phyloP scores from a whole-genome alignment of 805 yeast species.

The Peterozyma toletana region DNA sequence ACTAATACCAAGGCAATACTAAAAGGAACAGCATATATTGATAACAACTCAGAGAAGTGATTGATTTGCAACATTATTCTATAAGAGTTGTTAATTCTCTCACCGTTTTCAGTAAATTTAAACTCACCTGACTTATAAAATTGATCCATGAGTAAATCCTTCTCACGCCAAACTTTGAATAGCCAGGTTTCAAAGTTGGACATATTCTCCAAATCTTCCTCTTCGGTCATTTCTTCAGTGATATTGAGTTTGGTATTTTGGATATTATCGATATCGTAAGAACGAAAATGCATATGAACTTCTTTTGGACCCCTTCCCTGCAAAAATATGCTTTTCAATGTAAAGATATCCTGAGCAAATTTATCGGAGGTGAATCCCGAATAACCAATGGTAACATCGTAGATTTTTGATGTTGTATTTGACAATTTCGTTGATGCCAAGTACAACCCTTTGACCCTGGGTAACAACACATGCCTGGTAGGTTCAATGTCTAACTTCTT shows the following conservation, averaged over 20 bases:
- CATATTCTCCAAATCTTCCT: slow-evolving; percentile 30
- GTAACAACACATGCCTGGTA: slow-evolving; percentile 65
- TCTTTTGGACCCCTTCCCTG: slow-evolving; percentile 65
- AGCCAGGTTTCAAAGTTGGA: slow-evolving; percentile 70
- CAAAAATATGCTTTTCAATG: slow-evolving; percentile 56
- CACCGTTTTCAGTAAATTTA: slow-evolving; percentile 14
- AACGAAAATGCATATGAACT: slow-evolving; percentile 60
- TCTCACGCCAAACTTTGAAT: slow-evolving; percentile 62
- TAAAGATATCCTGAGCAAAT: slow-evolving; percentile 73
- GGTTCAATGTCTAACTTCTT: slow-evolving; percentile 38
- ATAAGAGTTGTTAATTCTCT: slow-evolving; percentile 2
- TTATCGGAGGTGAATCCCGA: slow-evolving; percentile 56
- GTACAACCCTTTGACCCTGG: slow-evolving; percentile 76
- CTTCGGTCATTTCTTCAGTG: slow-evolving; percentile 33
- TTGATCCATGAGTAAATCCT: slow-evolving; percentile 63
- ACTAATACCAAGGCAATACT: background rate
- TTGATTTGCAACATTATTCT: slow-evolving; percentile 15
- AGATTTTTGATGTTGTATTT: slow-evolving; percentile 47
- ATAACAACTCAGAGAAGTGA: slow-evolving; percentile 15
- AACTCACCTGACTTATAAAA: slow-evolving; percentile 54
- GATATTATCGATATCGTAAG: slow-evolving; percentile 49
- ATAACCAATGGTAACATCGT: slow-evolving; percentile 82
- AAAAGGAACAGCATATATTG: slow-evolving; percentile 19
- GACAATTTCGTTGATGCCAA: slow-evolving; percentile 52
- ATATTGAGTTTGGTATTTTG: slow-evolving; percentile 48